Percentiles rank a stretch among this genome's conserved stretches.
These are phyloP conservation scores for Aphanomyces euteiches DNA, from an alignment of 352 stramenopile genomes.

Conservation along the genomic window DNA sequence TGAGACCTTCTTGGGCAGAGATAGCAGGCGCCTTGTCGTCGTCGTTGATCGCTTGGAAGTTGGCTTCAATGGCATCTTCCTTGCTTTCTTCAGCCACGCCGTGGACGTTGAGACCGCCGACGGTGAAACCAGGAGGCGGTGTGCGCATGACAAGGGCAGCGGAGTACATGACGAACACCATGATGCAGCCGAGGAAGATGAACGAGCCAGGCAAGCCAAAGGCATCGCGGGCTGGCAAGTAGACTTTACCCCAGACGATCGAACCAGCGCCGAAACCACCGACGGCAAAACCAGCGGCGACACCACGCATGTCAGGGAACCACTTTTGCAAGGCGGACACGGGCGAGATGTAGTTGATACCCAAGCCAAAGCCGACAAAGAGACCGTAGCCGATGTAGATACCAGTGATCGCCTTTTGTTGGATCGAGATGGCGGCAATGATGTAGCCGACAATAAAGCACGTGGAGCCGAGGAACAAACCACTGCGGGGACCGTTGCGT, in stretches of 20 bases:
- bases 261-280: slow-evolving; percentile 53
- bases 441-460: slow-evolving; percentile 53
- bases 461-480: slow-evolving; percentile 44
- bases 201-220: slow-evolving; percentile 52
- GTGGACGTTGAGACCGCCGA: slow-evolving; percentile 57
- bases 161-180: slow-evolving; percentile 42
- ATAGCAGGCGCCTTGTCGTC: slow-evolving; percentile 30
- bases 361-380: slow-evolving; percentile 55
- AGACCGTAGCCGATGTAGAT: slow-evolving; percentile 71
- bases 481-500: slow-evolving; percentile 45
- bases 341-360: slow-evolving; percentile 63
- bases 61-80: slow-evolving; percentile 17
- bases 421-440: slow-evolving; percentile 48
- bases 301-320: slow-evolving; percentile 71
- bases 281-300: slow-evolving; percentile 58
- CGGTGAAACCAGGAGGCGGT: slow-evolving; percentile 43
- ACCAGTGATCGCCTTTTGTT: slow-evolving; percentile 50
- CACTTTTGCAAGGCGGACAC: slow-evolving; percentile 66
- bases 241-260: slow-evolving; percentile 60
- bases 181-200: slow-evolving; percentile 45
- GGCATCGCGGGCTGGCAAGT: slow-evolving; percentile 45
- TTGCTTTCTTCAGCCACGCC: slow-evolving; percentile 46
- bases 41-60: slow-evolving; percentile 33
- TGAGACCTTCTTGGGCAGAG: slow-evolving; percentile 34
- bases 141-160: slow-evolving; percentile 48